A percentile compares a stretch with the other conserved stretches of the same genome.
Conservation (phyloP, 208 protist genomes). For the Wallacemonas sp. region DNA sequence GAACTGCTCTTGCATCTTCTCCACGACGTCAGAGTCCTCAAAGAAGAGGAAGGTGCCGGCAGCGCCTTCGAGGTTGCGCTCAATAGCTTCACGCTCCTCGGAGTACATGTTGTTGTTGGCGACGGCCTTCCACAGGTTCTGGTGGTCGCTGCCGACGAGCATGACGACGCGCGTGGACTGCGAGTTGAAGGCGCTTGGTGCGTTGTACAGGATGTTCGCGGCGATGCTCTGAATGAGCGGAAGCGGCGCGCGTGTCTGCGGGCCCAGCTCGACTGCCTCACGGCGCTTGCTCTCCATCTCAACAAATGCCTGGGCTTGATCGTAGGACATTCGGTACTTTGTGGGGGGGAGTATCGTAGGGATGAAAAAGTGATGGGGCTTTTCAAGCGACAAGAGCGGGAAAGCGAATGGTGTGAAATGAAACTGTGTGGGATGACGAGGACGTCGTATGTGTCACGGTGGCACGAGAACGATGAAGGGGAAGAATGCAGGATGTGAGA, state of each 20-base stretch:
- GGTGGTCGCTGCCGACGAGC: constrained; percentile 52
- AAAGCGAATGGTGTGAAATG: too few relatives aligned
- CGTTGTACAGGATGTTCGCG: constrained; percentile 12
- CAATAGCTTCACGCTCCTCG: constrained; percentile 32
- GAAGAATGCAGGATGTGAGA: too few relatives aligned
- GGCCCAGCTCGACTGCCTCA: constrained; percentile 6
- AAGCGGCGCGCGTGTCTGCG: neutral
- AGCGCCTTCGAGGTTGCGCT: constrained; percentile 35
- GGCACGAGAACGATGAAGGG: too few relatives aligned
- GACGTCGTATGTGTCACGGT: too few relatives aligned
- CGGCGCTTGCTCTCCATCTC: neutral
- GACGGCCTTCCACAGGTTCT: constrained; percentile 49
- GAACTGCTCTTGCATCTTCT: constrained; percentile 37
- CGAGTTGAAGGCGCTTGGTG: constrained; percentile 47
- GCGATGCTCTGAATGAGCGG: constrained; percentile 14
- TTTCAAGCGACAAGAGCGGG: too few relatives aligned
- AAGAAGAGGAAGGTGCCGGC: constrained; percentile 66
- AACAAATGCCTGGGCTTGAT: neutral
- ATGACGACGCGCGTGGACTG: constrained; percentile 52
- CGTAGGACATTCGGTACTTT: neutral
- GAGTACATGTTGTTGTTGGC: constrained; percentile 36
- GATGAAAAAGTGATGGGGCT: too few relatives aligned
- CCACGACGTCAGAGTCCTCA: constrained; percentile 38
- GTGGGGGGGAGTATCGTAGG: neutral
- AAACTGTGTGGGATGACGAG: too few relatives aligned